Evolutionary conservation across 1,139 yeast species (phyloP).

Genomic region (Diutina ranongensis): DNA sequence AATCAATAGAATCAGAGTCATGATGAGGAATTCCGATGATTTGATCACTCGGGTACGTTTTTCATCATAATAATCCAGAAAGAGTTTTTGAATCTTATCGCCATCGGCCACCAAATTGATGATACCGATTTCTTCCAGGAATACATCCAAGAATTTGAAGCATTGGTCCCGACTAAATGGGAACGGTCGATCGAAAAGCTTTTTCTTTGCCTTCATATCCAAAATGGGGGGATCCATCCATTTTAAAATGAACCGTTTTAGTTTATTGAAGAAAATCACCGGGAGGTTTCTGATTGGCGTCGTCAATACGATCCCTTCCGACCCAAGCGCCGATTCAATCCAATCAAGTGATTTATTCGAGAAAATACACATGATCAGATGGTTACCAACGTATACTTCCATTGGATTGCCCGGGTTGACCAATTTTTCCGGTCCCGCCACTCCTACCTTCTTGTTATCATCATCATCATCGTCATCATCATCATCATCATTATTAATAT

Average conservation of each 20-base stretch:
- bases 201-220: conserved; percentile 13
- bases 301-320: conserved; percentile 14
- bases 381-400: conserved; percentile 24
- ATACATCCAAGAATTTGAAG: conserved; percentile 15
- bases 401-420: conserved; percentile 3
- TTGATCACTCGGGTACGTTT: conserved; percentile 4
- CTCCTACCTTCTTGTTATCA: no score
- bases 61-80: conserved; percentile 12
- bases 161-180: conserved; percentile 17
- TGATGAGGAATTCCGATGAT: conserved; percentile 17
- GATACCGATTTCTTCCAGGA: conserved; percentile 11
- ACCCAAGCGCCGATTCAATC: conserved; percentile 20
- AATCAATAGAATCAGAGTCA: conserved; percentile 14
- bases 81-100: conserved; percentile 9
- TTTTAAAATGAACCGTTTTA: conserved; percentile 14
- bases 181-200: conserved; percentile 19
- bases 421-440: no score
- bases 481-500: not conserved
- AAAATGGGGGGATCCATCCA: conserved; percentile 26
- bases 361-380: conserved; percentile 26
- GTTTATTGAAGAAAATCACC: conserved; percentile 14
- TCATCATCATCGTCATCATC: not conserved
- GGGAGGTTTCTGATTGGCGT: conserved; percentile 25
- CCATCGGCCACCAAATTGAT: conserved; percentile 9
- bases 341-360: conserved; percentile 25